phyloP scores from a whole-genome alignment of 805 yeast genomes.

The Jamesozyma hellenica region DNA sequence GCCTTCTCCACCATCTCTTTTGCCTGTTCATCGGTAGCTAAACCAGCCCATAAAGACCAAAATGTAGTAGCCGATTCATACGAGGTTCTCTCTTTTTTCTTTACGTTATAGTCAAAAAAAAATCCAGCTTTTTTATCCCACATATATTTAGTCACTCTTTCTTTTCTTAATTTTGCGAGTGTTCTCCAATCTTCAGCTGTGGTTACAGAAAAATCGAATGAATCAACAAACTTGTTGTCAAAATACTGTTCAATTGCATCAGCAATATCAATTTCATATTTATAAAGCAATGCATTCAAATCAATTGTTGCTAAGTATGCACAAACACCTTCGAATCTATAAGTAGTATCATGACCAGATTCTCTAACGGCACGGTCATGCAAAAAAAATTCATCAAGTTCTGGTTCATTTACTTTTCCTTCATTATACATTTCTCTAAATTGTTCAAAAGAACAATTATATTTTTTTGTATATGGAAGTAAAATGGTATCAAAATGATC shows the following conservation, averaged over 20 bases:
- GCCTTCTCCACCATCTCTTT: constrained; percentile 43
- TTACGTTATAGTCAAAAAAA: constrained; percentile 75
- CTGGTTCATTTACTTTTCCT: constrained; percentile 58
- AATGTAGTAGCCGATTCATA: constrained; percentile 82
- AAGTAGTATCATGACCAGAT: constrained; percentile 90
- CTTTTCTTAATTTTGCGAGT: constrained; percentile 45
- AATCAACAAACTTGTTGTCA: constrained; percentile 35
- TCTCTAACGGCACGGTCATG: constrained; percentile 94
- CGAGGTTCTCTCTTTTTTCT: constrained; percentile 39
- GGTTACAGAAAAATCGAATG: constrained; percentile 32
- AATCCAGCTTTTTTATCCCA: constrained; percentile 77
- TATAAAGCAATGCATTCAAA: constrained; percentile 72
- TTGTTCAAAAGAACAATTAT: constrained; percentile 46
- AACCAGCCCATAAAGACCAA: constrained; percentile 84
- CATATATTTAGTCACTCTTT: constrained; percentile 47
- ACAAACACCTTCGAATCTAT: constrained; percentile 79
- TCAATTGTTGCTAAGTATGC: constrained; percentile 86
- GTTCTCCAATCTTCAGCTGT: constrained; percentile 46
- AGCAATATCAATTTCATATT: constrained; percentile 81
- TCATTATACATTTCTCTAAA: constrained; percentile 61
- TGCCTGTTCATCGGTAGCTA: constrained; percentile 62
- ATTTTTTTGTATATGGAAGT: constrained; percentile 55
- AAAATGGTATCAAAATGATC: constrained; percentile 73
- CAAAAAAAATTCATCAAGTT: constrained; percentile 71
- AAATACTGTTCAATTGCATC: constrained; percentile 46